Evolutionary conservation across 306 rosid species (phyloP).

Genomic region (Fragaria nilgerrensis): DNA sequence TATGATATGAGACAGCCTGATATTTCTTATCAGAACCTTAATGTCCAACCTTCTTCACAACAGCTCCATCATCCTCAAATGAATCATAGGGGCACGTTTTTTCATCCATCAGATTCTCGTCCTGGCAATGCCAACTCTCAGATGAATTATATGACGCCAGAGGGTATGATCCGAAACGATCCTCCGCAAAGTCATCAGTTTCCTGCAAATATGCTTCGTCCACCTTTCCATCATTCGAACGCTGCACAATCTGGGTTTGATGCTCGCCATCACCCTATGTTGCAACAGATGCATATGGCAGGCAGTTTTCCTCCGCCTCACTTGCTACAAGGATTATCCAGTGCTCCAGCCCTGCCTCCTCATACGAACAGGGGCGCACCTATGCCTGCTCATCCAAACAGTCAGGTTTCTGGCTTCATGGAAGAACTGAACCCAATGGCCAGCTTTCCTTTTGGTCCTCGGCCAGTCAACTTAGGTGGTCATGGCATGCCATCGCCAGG

Average conservation of each 20-base stretch:
- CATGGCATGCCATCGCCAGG: constrained; percentile 70
- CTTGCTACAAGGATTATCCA: constrained; percentile 60
- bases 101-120: constrained; percentile 67
- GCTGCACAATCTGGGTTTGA: constrained; percentile 58
- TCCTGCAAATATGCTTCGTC: constrained; percentile 63
- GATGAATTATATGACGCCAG: constrained; percentile 57
- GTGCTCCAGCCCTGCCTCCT: constrained; percentile 55
- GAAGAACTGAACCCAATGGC: constrained; percentile 66
- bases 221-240: constrained; percentile 67
- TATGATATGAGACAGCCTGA: constrained; percentile 65
- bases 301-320: constrained; percentile 70
- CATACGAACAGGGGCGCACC: constrained; percentile 43
- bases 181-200: constrained; percentile 63
- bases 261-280: constrained; percentile 63
- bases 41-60: constrained; percentile 52
- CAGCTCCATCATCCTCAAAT: constrained; percentile 58
- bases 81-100: constrained; percentile 53
- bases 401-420: constrained; percentile 55
- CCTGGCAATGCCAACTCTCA: constrained; percentile 55
- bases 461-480: constrained; percentile 56
- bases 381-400: constrained; percentile 37
- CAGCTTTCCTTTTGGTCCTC: constrained; percentile 64
- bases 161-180: constrained; percentile 55
- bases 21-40: constrained; percentile 57
- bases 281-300: constrained; percentile 72